Evolutionary conservation across 1,139 yeast species (phyloP).

Genomic region (Debaryomycetaceae sp.): DNA sequence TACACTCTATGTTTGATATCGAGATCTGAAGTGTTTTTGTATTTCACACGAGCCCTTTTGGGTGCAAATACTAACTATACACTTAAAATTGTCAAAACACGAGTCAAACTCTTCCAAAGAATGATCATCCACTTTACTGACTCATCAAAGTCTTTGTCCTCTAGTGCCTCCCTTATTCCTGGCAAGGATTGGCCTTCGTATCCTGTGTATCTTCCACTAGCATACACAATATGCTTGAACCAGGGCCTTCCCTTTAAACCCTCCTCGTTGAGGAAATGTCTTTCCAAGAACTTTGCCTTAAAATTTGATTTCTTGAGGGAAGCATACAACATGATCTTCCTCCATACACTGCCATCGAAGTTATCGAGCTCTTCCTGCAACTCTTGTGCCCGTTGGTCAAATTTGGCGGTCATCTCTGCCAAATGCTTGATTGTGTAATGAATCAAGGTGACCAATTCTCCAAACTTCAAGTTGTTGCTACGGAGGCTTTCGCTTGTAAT

Average conservation of each 20-base stretch:
- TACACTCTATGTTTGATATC: neutral
- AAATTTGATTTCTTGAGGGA: slow-evolving; percentile 1
- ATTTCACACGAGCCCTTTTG: neutral
- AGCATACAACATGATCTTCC: slow-evolving; percentile 7
- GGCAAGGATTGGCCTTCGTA: slow-evolving; percentile 18
- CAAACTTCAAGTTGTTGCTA: neutral
- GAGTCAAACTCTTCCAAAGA: neutral
- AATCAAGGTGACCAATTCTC: neutral
- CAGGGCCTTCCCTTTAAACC: slow-evolving; percentile 13
- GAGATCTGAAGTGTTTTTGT: neutral
- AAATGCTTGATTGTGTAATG: slow-evolving; percentile 17
- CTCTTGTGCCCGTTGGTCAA: neutral
- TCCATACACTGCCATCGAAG: neutral
- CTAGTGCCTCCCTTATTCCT: slow-evolving; percentile 15
- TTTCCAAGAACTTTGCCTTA: slow-evolving; percentile 11
- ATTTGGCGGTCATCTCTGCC: neutral
- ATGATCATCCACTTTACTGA: slow-evolving; percentile 10
- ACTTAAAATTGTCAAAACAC: neutral
- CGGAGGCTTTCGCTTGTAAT: neutral
- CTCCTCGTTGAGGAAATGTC: slow-evolving; percentile 11
- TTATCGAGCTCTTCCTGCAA: neutral
- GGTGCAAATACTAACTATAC: slow-evolving; percentile 3
- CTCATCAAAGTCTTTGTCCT: slow-evolving; percentile 11
- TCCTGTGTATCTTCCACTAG: slow-evolving; percentile 16
- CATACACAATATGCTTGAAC: slow-evolving; percentile 18